Evolutionary conservation across 192 early-diverging fungal species (phyloP), one percentile per base, ranked within the genome.

Genomic region (Entophlyctis luteolus): DNA sequence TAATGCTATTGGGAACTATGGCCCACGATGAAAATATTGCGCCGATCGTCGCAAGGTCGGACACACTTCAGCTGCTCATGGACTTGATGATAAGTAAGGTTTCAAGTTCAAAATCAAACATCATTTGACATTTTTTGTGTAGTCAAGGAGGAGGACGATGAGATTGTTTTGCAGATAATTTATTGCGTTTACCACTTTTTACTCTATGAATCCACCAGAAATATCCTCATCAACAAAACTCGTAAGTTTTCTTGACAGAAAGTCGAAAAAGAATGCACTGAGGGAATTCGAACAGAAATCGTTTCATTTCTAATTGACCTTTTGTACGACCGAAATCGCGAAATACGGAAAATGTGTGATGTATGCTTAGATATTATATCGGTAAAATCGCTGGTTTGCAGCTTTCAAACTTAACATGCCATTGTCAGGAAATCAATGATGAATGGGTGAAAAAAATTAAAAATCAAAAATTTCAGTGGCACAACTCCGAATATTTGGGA

Each of bases 81-180:
- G 75, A 78, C 16, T 48, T 80, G 28, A 86, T 86, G 84, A 78
- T 78, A 25, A 73, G 81, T 82, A 67, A 45, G 25, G 55, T 42
- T 46, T 12, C 20, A 1, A 69, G 18, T 52, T 66, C 12, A 31
- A 8, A 68, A 70, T 29, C 48, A 39, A 12, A 65, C 3, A 1
- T 56, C 8, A 32, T 34, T 36, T 28, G 59, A 32, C 4, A 27
- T 28, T 23, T 75, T 4, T 1, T 33, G 22, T 34, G 68, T 36
- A 78, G 82, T 72, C 8, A 85, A 84, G 56, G 84, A 86, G 54
- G 84, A 86, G 45, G 84, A 86, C 71, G 84, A 86, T 53, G 84
- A 86, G 62, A 86, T 86, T 22, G 75, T 86, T 34, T 52, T 84
- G 32, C 84, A 86, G 54, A 75, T 85, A 36, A 83, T 83, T 56